Conservation (phyloP, 106 monocot species). For the Hemerocallis citrina region DNA sequence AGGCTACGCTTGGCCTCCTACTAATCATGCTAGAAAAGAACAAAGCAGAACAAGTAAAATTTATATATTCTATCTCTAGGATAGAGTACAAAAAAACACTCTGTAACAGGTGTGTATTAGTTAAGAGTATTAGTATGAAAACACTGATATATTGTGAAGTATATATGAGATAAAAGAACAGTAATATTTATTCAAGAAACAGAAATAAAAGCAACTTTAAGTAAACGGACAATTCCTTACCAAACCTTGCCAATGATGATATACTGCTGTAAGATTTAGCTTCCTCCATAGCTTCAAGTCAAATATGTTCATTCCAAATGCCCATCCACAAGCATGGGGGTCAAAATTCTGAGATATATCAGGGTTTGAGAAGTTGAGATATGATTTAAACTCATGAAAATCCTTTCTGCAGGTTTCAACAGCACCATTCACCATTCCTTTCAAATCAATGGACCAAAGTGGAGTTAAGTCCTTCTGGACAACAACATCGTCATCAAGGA, state of each 20-base stretch:
- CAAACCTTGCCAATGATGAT: conserved; percentile 54
- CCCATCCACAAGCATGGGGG: conserved; percentile 45
- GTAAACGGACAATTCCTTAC: conserved; percentile 16
- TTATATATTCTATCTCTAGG: no score
- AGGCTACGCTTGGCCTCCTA: no score
- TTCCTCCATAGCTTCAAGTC: conserved; percentile 49
- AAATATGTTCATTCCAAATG: conserved; percentile 59
- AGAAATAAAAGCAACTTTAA: no score
- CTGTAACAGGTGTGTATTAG: no score
- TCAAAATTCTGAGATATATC: conserved; percentile 38
- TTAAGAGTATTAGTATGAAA: no score
- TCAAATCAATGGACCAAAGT: conserved; percentile 58
- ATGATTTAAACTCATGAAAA: conserved; percentile 31
- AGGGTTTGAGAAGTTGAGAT: conserved; percentile 54
- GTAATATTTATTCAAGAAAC: no score
- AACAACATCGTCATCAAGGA: conserved; percentile 61
- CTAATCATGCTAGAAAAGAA: no score
- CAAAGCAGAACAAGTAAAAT: no score
- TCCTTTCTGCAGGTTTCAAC: conserved; percentile 44
- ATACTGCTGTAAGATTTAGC: conserved; percentile 39
- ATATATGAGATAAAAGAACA: no score
- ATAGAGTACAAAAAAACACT: no score
- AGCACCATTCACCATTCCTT: conserved; percentile 62
- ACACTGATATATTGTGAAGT: no score
- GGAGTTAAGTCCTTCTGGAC: conserved; percentile 52